Evolutionary conservation across 1,284 basidiomycete species (phyloP).

Genomic region (Bondarzewia mesenterica): DNA sequence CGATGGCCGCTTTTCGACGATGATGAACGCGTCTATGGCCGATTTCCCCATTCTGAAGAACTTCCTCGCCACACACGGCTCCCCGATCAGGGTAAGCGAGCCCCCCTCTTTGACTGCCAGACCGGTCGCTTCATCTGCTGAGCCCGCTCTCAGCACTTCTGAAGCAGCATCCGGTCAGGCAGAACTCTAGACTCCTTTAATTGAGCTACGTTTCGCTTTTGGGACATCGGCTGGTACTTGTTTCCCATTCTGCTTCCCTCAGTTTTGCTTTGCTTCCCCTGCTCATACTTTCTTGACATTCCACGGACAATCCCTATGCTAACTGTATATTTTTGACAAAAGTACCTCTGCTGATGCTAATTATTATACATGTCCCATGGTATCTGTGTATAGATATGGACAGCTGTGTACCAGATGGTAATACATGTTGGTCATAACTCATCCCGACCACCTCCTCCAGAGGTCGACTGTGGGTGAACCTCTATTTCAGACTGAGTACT

Average conservation of each 20-base stretch:
- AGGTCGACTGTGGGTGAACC: constrained; percentile 7
- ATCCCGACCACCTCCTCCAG: constrained; percentile 19
- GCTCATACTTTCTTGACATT: neutral
- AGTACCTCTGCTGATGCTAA: neutral
- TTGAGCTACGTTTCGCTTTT: neutral
- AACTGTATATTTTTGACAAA: neutral
- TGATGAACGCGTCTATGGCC: constrained; percentile 69
- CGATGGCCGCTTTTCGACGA: constrained; percentile 56
- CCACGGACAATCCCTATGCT: neutral
- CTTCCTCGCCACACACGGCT: constrained; percentile 58
- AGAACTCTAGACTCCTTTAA: neutral
- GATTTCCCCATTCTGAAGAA: constrained; percentile 76
- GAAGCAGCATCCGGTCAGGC: constrained; percentile 2
- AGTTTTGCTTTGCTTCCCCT: neutral
- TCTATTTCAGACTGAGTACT: constrained; percentile 10
- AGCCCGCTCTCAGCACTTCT: constrained; percentile 4
- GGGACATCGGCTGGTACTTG: neutral
- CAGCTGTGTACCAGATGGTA: neutral
- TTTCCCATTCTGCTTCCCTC: neutral
- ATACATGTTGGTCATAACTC: constrained; percentile 26
- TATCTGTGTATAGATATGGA: neutral
- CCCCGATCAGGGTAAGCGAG: constrained; percentile 30
- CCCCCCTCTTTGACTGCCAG: constrained; percentile 16
- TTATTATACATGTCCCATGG: neutral
- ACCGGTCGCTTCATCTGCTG: constrained; percentile 14